phyloP scores from a whole-genome alignment of 805 yeast species.

The Spathaspora sp. region DNA sequence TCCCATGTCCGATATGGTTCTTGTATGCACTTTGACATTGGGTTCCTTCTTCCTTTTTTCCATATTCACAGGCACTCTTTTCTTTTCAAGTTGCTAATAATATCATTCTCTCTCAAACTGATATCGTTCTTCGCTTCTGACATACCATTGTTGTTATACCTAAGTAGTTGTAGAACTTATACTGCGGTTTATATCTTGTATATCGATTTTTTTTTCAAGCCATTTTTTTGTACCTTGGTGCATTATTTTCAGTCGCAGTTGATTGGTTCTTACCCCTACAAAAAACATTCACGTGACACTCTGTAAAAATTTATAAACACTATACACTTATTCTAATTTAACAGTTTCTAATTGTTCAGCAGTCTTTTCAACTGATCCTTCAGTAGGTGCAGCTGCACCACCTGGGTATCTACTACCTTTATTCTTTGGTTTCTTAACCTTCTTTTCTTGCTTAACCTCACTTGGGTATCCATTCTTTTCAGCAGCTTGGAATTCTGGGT shows the following conservation, averaged over 20 bases:
- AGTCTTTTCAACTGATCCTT: slow-evolving; percentile 1
- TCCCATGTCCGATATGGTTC: too few relatives aligned
- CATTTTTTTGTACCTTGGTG: background rate
- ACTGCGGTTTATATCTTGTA: background rate
- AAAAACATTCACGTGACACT: background rate
- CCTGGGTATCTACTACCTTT: slow-evolving; percentile 93
- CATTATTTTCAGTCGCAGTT: slow-evolving; percentile 14
- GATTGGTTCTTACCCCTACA: slow-evolving; percentile 15
- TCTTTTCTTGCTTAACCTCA: slow-evolving; percentile 55
- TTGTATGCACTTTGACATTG: too few relatives aligned
- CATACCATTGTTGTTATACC: slow-evolving; percentile 4
- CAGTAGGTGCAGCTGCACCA: slow-evolving; percentile 20
- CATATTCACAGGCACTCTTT: too few relatives aligned
- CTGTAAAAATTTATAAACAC: background rate
- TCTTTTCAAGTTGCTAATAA: background rate
- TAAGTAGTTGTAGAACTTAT: background rate
- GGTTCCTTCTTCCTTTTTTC: too few relatives aligned
- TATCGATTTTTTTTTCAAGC: background rate
- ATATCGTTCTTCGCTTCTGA: background rate
- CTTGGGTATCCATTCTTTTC: slow-evolving; percentile 82
- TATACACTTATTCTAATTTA: slow-evolving; percentile 11
- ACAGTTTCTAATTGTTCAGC: slow-evolving; percentile 37
- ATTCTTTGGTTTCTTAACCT: slow-evolving; percentile 75
- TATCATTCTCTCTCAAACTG: background rate
- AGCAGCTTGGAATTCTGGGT: slow-evolving; percentile 72